Percentiles rank a stretch among this genome's conserved stretches.
phyloP scores from a whole-genome alignment of 2,329 filamentous ascomycete species.

The Coniella vitis region DNA sequence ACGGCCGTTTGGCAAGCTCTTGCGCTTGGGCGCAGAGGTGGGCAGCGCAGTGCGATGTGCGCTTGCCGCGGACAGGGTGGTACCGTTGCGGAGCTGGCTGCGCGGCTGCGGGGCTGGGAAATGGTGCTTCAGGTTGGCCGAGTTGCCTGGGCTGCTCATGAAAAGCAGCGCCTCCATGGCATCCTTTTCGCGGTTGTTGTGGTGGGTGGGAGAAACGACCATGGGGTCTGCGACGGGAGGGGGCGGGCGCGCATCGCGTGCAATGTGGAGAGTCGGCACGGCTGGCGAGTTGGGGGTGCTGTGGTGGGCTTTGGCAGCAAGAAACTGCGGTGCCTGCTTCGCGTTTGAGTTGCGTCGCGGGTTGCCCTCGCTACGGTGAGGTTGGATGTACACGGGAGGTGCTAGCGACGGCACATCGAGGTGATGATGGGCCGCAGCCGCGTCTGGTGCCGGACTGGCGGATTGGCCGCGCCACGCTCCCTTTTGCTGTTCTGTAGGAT shows the following conservation, averaged over 20 bases:
- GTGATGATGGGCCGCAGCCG: not conserved
- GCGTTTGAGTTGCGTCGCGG: conserved; percentile 45
- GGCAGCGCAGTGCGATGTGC: conserved; percentile 37
- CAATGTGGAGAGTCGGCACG: conserved; percentile 33
- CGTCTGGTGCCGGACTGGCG: conserved; percentile 28
- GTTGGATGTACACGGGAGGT: conserved; percentile 49
- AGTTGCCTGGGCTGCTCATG: conserved; percentile 73
- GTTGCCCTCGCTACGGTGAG: conserved; percentile 36
- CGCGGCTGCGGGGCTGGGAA: conserved; percentile 38
- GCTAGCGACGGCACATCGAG: conserved; percentile 32
- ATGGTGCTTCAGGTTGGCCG: conserved; percentile 51
- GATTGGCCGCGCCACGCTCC: conserved; percentile 17
- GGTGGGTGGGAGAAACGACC: conserved; percentile 57
- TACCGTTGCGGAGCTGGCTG: conserved; percentile 29
- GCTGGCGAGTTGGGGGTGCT: conserved; percentile 28
- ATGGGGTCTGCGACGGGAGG: conserved; percentile 43
- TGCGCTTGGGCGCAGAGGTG: conserved; percentile 39
- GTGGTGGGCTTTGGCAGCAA: conserved; percentile 40
- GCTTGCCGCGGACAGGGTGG: conserved; percentile 18
- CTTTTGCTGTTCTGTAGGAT: not conserved
- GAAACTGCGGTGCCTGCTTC: conserved; percentile 41
- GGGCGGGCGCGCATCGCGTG: conserved; percentile 27
- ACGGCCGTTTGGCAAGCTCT: conserved; percentile 44
- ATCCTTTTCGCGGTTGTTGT: conserved; percentile 68
- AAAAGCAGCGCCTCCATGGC: conserved; percentile 75